phyloP scores from a whole-genome alignment of 1,139 yeast genomes.

The Saccharomyces hybrid region DNA sequence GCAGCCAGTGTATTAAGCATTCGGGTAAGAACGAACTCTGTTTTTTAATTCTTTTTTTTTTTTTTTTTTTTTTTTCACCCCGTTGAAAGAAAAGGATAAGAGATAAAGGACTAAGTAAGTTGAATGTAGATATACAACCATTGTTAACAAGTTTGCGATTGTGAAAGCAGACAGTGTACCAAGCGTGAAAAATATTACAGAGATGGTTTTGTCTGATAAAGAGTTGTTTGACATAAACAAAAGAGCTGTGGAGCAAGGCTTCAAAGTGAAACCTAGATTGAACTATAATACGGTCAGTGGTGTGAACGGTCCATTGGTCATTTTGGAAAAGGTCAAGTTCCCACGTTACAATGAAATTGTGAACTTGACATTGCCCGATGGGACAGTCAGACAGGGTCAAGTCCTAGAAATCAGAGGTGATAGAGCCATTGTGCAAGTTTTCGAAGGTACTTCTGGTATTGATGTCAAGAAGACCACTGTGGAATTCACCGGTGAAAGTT shows the following conservation, averaged over 20 bases:
- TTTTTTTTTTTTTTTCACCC: background rate
- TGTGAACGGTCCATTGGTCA: conserved; percentile 96
- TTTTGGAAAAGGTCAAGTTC: conserved; percentile 90
- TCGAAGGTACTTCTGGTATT: conserved; percentile 96
- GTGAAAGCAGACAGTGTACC: background rate
- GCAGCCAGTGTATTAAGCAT: background rate
- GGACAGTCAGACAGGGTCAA: conserved; percentile 90
- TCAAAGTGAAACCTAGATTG: conserved; percentile 81
- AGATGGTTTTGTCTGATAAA: conserved; percentile 32
- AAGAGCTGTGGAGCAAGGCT: conserved; percentile 85
- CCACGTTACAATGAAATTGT: conserved; percentile 97
- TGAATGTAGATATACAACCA: background rate
- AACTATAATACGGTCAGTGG: conserved; percentile 96
- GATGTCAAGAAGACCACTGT: conserved; percentile 96
- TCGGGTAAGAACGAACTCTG: conserved; percentile 1
- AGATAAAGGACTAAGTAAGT: background rate
- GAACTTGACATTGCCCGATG: conserved; percentile 92
- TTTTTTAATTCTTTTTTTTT: background rate
- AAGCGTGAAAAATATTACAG: conserved; percentile 2
- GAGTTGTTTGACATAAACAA: conserved; percentile 65
- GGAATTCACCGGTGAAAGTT: conserved; percentile 90
- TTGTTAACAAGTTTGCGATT: background rate
- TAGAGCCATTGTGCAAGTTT: conserved; percentile 96
- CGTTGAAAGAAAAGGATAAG: conserved; percentile 2
- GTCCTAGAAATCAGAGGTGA: conserved; percentile 96